Evolutionary conservation across 768 basidiomycete species (phyloP).

Genomic region (Dacryopinax primogenitus): DNA sequence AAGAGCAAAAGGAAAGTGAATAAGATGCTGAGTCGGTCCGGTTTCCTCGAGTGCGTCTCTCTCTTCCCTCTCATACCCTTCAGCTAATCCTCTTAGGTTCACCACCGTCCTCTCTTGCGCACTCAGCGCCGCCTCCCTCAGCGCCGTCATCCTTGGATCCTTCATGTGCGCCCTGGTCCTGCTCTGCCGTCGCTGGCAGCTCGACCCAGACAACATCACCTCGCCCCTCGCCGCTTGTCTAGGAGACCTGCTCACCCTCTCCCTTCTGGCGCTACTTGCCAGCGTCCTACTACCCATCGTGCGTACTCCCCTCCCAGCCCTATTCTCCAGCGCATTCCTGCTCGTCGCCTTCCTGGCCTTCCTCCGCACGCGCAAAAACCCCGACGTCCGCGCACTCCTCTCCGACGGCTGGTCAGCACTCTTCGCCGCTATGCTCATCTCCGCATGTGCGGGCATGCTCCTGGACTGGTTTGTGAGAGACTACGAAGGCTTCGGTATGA

Average conservation of each 20-base stretch:
- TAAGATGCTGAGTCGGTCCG: not conserved
- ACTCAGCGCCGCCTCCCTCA: constrained; percentile 69
- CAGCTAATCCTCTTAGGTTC: constrained; percentile 37
- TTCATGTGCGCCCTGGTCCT: constrained; percentile 86
- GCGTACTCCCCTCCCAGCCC: constrained; percentile 50
- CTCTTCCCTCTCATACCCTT: constrained; percentile 13
- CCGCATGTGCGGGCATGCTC: constrained; percentile 78
- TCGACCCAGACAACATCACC: constrained; percentile 96
- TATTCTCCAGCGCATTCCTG: constrained; percentile 29
- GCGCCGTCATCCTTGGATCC: constrained; percentile 67
- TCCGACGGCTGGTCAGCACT: constrained; percentile 82
- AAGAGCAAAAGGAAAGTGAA: constrained; percentile 5
- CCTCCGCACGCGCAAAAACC: constrained; percentile 49
- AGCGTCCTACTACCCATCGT: constrained; percentile 55
- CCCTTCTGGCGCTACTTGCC: constrained; percentile 64
- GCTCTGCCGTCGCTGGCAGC: constrained; percentile 55
- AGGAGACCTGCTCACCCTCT: constrained; percentile 83
- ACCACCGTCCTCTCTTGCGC: constrained; percentile 62
- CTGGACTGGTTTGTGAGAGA: constrained; percentile 78
- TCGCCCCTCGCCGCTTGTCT: constrained; percentile 86
- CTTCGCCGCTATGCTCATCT: constrained; percentile 80
- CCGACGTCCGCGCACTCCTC: constrained; percentile 56
- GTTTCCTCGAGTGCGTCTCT: constrained; percentile 13
- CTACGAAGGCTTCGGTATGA: constrained; percentile 76
- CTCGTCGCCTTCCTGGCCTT: constrained; percentile 39